Evolutionary conservation across 2,329 filamentous ascomycete genomes (phyloP).

Genomic region (Alternaria sp.): DNA sequence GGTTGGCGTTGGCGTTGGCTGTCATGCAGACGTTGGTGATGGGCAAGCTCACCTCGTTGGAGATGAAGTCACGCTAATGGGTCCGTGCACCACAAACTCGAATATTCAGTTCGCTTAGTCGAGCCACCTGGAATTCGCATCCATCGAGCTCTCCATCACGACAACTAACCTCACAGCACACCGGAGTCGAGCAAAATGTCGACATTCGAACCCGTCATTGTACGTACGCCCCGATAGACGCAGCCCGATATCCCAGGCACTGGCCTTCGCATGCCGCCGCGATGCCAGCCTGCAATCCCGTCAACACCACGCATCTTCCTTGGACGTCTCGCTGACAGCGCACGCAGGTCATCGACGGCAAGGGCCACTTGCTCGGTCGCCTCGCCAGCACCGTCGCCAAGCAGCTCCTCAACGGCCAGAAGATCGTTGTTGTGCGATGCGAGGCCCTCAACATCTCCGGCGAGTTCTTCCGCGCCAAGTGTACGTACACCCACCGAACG

Average conservation of each 20-base stretch:
- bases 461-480: slow-evolving; percentile 99
- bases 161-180: slow-evolving; percentile 44
- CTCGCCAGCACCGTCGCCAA: slow-evolving; percentile 98
- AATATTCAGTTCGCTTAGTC: slow-evolving; percentile 14
- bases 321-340: slow-evolving; percentile 36
- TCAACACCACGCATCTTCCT: slow-evolving; percentile 10
- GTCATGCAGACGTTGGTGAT: background rate
- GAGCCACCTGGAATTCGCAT: slow-evolving; percentile 13
- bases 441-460: slow-evolving; percentile 99
- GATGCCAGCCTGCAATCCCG: slow-evolving; percentile 11
- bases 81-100: slow-evolving; percentile 9
- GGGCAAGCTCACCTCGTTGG: background rate
- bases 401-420: slow-evolving; percentile 98
- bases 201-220: slow-evolving; percentile 69
- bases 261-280: slow-evolving; percentile 17
- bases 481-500: slow-evolving; percentile 69
- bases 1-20: background rate
- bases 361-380: slow-evolving; percentile 99
- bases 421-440: slow-evolving; percentile 98
- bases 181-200: slow-evolving; percentile 62
- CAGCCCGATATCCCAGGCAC: slow-evolving; percentile 1
- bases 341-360: slow-evolving; percentile 89
- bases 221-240: slow-evolving; percentile 54
- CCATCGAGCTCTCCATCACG: slow-evolving; percentile 20
- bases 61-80: slow-evolving; percentile 7